Evolutionary conservation across 805 yeast species (phyloP), one percentile per base, ranked within the genome.

Genomic region (Wickerhamomyces canadensis): DNA sequence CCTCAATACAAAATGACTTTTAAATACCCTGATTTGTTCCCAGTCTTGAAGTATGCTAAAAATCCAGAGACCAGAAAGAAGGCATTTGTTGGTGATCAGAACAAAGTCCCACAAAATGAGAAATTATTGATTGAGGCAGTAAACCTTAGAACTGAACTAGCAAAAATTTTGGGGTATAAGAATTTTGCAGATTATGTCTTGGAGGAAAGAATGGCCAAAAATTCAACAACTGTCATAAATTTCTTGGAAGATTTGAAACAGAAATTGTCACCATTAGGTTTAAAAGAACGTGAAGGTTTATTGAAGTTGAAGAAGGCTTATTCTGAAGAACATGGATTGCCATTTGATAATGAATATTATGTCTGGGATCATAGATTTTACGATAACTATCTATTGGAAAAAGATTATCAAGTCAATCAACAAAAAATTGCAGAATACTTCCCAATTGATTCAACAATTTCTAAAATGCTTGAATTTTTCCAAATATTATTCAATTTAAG

Each of bases 201-300:
- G 45, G 91, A 85, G 44, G 81, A 78, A 37, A 73, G 87, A 56
- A 81, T 86, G 89, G 95, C 95, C 29, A 82, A 85, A 52, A 68
- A 65, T 19, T 75, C 80, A 29, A 65, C 68, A 32, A 73, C 64
- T 18, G 95, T 84, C 16, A 53, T 72, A 48, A 53, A 60, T 25
- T 86, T 86, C 52, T 68, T 86, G 47, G 54, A 65, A 19, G 89
- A 84, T 54, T 68, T 86, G 52, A 71, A 68, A 45, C 48, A 51
- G 4, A 81, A 79, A 55, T 65, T 84, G 36, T 61, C 64, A 23
- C 84, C 84, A 7, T 58, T 78, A 25, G 95, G 83, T 19, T 50
- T 57, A 36, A 59, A 67, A 34, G 91, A 85, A 51, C 53, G 74
- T 34, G 64, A 60, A 19, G 52, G 45, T 13, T 62, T 86, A 48